Base-by-base conservation (phyloP, 75 land plant genomes). In the Sequoia sempervirens region DNA sequence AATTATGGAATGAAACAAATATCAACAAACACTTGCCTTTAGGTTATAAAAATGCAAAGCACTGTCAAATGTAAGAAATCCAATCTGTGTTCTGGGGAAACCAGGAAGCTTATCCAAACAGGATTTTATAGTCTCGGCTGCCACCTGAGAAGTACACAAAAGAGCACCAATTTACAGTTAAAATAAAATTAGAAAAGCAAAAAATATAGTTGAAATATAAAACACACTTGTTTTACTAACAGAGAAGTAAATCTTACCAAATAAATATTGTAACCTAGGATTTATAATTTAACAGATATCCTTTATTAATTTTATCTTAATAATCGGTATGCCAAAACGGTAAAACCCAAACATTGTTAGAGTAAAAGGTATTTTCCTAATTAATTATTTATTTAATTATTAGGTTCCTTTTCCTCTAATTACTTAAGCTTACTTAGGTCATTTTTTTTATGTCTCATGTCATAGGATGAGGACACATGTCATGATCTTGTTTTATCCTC, bases 11-110 rank as follows among this genome's bases (percentile, higher is more conserved):
- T 45, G 30, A 5, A 14, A 23, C 11, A 38, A 34, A 80, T 50
- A 30, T 4, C 81, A 53, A 54, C 5, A 78, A 26, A 12, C 5
- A 58, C 87, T 80, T 87, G 78, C 99, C 97, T 96, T 95, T 87
- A 97, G 84, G 80, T 92, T 94, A 84, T 98, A 96, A 86, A 98
- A 98, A 89, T 98, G 99, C 74, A 98, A 84, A 2, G 97, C 86
- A 84, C 98, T 98, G 82, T 98, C 99, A 88, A 85, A 98, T 37
- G 99, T 98, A 56, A 96, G 52, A 86, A 98, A 94, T 1, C 99
- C 99, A 85, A 98, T 96, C 84, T 96, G 99, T 69, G 99, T 98
- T 84, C 99, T 86, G 3, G 99, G 94, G 56, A 53, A 93, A 1
- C 99, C 99, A 68, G 96, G 99, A 45, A 98, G 86, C 70, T 92